These are phyloP conservation scores for Trichosporon sp. DNA, from an alignment of 1,284 basidiomycete species.

Conservation along the genomic window DNA sequence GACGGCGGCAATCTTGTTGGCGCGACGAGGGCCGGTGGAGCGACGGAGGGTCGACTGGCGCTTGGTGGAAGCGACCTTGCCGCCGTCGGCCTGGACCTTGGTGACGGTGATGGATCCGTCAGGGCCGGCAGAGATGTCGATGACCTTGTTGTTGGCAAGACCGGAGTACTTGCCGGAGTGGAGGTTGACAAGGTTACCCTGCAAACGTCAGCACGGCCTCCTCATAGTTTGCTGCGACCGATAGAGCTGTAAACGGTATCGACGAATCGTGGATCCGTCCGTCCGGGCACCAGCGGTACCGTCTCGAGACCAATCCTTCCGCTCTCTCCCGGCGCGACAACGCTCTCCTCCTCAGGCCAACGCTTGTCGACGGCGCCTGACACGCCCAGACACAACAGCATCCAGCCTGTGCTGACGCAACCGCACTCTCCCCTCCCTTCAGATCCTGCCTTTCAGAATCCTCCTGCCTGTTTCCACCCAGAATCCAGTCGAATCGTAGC, in stretches of 20 bases:
- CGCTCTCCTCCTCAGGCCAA: too few relatives aligned
- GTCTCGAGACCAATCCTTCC: too few relatives aligned
- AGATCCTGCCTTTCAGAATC: background rate
- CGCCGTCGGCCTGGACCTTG: constrained; percentile 61
- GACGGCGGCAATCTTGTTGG: constrained; percentile 65
- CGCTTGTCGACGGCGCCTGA: too few relatives aligned
- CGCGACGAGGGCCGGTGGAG: constrained; percentile 68
- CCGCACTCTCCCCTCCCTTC: too few relatives aligned
- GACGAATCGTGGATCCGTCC: background rate
- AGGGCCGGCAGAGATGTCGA: constrained; percentile 61
- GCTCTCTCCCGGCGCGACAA: too few relatives aligned
- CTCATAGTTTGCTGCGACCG: background rate
- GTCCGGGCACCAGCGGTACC: background rate
- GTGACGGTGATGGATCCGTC: constrained; percentile 61
- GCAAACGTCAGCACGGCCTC: constrained; percentile 11
- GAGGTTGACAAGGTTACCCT: constrained; percentile 81
- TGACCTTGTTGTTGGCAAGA: constrained; percentile 72
- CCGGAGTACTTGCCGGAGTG: constrained; percentile 88
- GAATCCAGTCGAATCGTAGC: background rate
- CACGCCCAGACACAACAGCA: too few relatives aligned
- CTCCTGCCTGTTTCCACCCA: constrained; percentile 23
- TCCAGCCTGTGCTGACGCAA: background rate
- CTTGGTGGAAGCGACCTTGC: constrained; percentile 44
- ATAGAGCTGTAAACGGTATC: background rate
- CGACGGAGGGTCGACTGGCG: constrained; percentile 59